Conservation (phyloP, 805 yeast genomes). For the Nakazawaea molendinolei region DNA sequence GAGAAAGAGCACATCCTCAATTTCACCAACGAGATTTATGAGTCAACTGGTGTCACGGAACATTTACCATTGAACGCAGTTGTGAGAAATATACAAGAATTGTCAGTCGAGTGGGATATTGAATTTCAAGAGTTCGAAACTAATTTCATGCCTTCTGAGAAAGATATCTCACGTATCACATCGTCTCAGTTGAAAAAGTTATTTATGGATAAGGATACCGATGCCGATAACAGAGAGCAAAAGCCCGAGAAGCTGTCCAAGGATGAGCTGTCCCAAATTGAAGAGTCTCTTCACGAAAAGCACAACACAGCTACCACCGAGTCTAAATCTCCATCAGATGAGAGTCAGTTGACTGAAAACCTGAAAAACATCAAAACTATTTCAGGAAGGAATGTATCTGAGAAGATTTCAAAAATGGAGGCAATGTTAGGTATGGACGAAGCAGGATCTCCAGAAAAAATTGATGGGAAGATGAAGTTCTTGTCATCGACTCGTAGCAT, state of each 20-base stretch:
- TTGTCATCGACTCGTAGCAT: too few relatives aligned
- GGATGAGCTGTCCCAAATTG: too few relatives aligned
- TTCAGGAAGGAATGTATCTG: conserved; percentile 13
- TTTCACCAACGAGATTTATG: conserved; percentile 46
- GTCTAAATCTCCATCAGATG: too few relatives aligned
- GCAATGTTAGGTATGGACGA: conserved; percentile 7
- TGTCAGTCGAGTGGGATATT: conserved; percentile 81
- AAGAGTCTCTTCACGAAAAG: too few relatives aligned
- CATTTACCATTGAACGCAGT: conserved; percentile 67
- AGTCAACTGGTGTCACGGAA: conserved; percentile 50
- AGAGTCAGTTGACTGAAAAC: too few relatives aligned
- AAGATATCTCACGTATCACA: conserved; percentile 85
- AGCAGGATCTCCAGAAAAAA: too few relatives aligned
- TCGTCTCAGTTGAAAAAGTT: conserved; percentile 77
- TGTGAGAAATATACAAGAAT: conserved; percentile 66
- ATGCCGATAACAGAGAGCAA: conserved; percentile 10
- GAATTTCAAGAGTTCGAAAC: conserved; percentile 78
- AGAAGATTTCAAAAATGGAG: conserved; percentile 15
- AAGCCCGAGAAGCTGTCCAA: not conserved
- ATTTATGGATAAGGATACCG: conserved; percentile 46
- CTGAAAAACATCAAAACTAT: too few relatives aligned
- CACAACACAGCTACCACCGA: too few relatives aligned
- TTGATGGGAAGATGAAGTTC: too few relatives aligned
- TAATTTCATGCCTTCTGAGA: conserved; percentile 80
- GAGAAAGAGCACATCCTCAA: conserved; percentile 43